phyloP scores from a whole-genome alignment of 2,329 filamentous ascomycete species.

The Aspergillus jensenii region DNA sequence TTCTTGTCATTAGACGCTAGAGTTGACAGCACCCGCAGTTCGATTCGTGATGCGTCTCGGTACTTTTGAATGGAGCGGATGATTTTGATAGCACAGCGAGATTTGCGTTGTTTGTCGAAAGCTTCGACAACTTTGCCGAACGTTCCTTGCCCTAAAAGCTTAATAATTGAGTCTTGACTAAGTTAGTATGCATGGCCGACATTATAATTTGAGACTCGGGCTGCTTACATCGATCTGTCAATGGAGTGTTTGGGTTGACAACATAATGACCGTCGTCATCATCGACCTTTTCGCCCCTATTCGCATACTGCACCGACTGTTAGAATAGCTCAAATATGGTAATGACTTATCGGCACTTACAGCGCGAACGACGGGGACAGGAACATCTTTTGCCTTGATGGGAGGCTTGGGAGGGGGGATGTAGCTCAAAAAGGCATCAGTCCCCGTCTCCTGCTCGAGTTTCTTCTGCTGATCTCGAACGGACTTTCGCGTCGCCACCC shows the following conservation, averaged over 20 bases:
- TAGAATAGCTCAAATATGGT: conserved; percentile 8
- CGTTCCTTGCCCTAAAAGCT: conserved; percentile 90
- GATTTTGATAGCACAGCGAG: conserved; percentile 93
- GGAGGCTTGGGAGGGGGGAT: conserved; percentile 83
- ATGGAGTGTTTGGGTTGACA: conserved; percentile 78
- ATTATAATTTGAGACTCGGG: background rate
- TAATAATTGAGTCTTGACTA: conserved; percentile 74
- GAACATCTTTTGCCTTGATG: conserved; percentile 83
- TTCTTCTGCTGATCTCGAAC: conserved; percentile 79
- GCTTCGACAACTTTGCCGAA: conserved; percentile 98
- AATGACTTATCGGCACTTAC: conserved; percentile 44
- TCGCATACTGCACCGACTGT: conserved; percentile 41
- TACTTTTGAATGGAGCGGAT: conserved; percentile 99
- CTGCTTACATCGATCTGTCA: conserved; percentile 84
- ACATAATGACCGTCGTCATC: conserved; percentile 98
- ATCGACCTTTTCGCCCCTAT: conserved; percentile 72
- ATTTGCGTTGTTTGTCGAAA: conserved; percentile 71
- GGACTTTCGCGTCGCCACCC: conserved; percentile 72
- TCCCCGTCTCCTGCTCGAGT: conserved; percentile 68
- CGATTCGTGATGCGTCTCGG: conserved; percentile 90
- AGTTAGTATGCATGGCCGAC: conserved; percentile 18
- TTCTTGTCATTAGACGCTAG: conserved; percentile 85
- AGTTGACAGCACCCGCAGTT: conserved; percentile 87
- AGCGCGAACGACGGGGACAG: conserved; percentile 59
- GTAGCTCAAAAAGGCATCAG: conserved; percentile 74